Evolutionary conservation across 768 basidiomycete genomes (phyloP).

Genomic region (Boletus speciosus): DNA sequence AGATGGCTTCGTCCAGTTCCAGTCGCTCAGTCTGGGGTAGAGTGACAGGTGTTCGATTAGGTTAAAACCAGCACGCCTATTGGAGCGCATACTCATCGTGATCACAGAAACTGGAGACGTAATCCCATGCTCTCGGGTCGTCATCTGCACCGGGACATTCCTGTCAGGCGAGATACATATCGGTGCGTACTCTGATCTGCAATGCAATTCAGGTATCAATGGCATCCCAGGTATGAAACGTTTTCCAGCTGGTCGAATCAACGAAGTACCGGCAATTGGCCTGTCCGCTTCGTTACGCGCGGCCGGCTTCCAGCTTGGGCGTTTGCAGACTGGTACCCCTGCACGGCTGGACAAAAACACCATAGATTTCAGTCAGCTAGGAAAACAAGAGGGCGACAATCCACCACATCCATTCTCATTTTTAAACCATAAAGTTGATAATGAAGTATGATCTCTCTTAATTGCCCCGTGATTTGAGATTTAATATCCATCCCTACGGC

Average conservation of each 20-base stretch:
- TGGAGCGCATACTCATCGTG: background rate
- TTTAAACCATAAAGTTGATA: conserved; percentile 62
- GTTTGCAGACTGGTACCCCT: conserved; percentile 85
- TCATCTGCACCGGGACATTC: conserved; percentile 90
- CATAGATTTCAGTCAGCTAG: conserved; percentile 64
- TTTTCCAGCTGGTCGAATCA: conserved; percentile 75
- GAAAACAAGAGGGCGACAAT: conserved; percentile 63
- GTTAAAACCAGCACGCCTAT: conserved; percentile 32
- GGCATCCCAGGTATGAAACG: conserved; percentile 53
- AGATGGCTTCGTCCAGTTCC: conserved; percentile 22
- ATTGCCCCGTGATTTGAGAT: background rate
- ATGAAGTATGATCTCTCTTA: conserved; percentile 47
- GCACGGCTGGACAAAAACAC: conserved; percentile 69
- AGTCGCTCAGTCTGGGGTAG: conserved; percentile 43
- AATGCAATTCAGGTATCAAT: background rate
- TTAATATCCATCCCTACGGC: background rate
- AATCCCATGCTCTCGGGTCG: conserved; percentile 74
- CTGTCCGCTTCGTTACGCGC: conserved; percentile 70
- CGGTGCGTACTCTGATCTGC: conserved; percentile 40
- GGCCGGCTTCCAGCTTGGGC: conserved; percentile 79
- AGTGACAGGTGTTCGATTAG: conserved; percentile 64
- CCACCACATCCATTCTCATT: conserved; percentile 74
- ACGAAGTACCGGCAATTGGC: conserved; percentile 67
- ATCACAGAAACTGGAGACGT: conserved; percentile 66
- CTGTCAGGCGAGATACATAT: conserved; percentile 90